Evolutionary conservation across 495 filamentous ascomycete species (phyloP).

Genomic region (Bombardia bombarda): DNA sequence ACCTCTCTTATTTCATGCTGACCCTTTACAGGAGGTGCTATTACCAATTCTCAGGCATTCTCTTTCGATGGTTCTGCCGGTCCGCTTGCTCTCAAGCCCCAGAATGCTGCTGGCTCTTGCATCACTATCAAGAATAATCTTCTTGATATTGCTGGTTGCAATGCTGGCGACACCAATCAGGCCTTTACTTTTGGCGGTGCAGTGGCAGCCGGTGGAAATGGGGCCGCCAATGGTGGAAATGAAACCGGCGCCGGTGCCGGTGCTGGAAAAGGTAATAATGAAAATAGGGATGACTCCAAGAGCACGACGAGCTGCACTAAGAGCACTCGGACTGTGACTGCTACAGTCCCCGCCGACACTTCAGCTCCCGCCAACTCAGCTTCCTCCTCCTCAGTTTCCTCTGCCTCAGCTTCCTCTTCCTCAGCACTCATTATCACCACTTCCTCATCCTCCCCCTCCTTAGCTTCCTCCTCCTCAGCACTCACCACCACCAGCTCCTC

Average conservation of each 20-base stretch:
- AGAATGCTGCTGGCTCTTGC: conserved; percentile 36
- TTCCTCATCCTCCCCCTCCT: not conserved
- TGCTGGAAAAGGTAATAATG: conserved; percentile 8
- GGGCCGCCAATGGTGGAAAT: conserved; percentile 7
- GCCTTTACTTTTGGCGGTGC: conserved; percentile 37
- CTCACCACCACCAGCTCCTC: not conserved
- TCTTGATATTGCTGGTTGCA: conserved; percentile 37
- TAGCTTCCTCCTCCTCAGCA: too few species aligned
- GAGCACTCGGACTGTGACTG: conserved; percentile 13
- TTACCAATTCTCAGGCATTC: conserved; percentile 44
- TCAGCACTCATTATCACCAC: not conserved
- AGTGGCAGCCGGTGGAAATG: conserved; percentile 1
- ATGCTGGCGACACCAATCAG: conserved; percentile 32
- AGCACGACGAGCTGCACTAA: conserved; percentile 9
- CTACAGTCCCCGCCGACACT: not conserved
- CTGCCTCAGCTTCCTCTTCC: too few species aligned
- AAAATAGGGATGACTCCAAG: not conserved
- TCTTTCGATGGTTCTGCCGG: conserved; percentile 33
- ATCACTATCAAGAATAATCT: conserved; percentile 37
- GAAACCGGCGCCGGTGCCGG: not conserved
- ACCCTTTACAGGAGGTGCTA: conserved; percentile 27
- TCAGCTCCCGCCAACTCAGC: too few species aligned
- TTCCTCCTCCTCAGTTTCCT: not conserved
- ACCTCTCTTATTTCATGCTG: conserved; percentile 1
- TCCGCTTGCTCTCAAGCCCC: conserved; percentile 33